Percentiles rank a stretch among this genome's conserved stretches.
These are phyloP conservation scores for Cutaneotrichosporon spelunceum DNA, from an alignment of 1,284 basidiomycete species.

Conservation along the genomic window DNA sequence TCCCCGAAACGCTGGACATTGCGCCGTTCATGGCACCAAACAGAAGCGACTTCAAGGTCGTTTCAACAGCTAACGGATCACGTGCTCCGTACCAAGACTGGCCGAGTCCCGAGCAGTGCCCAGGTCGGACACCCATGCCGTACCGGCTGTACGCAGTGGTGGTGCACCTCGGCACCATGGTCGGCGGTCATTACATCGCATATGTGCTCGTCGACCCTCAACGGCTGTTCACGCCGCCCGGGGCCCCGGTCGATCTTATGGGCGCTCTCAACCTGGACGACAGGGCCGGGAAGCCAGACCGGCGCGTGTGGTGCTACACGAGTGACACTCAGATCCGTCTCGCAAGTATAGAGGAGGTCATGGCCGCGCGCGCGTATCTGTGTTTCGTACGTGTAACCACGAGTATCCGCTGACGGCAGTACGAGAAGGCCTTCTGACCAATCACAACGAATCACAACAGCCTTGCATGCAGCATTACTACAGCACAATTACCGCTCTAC, in stretches of 20 bases:
- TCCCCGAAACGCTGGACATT: conserved; percentile 80
- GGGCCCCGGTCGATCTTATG: conserved; percentile 5
- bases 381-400: conserved; percentile 43
- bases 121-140: conserved; percentile 38
- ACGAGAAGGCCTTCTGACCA: conserved; percentile 19
- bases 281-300: conserved; percentile 27
- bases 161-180: conserved; percentile 82
- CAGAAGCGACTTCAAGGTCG: conserved; percentile 48
- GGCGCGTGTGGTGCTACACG: conserved; percentile 79
- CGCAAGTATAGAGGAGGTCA: conserved; percentile 77
- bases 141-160: conserved; percentile 62
- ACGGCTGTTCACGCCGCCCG: conserved; percentile 30
- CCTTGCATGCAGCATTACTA: conserved; percentile 7
- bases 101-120: conserved; percentile 43
- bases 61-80: conserved; percentile 31
- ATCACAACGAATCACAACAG: neutral
- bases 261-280: conserved; percentile 9
- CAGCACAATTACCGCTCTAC: neutral
- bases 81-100: conserved; percentile 50
- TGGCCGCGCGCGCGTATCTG: conserved; percentile 85
- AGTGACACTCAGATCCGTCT: conserved; percentile 75
- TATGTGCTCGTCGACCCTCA: conserved; percentile 55
- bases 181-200: conserved; percentile 79
- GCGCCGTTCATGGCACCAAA: conserved; percentile 80
- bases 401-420: conserved; percentile 20